Evolutionary conservation across 2,329 filamentous ascomycete species (phyloP).

Genomic region (Claviceps arundinis): DNA sequence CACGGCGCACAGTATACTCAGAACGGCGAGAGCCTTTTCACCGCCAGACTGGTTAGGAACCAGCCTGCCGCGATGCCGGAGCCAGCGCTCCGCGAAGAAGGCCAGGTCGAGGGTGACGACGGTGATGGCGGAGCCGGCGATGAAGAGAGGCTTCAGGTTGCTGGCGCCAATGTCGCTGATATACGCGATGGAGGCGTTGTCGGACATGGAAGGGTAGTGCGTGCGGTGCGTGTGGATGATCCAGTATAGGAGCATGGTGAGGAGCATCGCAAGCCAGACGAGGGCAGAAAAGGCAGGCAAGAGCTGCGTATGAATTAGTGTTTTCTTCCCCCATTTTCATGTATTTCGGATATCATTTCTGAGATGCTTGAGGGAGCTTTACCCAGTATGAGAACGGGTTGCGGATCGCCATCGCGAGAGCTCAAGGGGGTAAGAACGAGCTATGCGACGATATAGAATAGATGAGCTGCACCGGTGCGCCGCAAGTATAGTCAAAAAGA

Average conservation of each 20-base stretch:
- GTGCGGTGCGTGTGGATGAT: conserved; percentile 37
- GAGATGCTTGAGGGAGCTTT: conserved; percentile 1
- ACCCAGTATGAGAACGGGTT: conserved; percentile 28
- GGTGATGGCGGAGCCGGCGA: conserved; percentile 56
- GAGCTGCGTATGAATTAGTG: conserved; percentile 25
- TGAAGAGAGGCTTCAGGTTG: conserved; percentile 63
- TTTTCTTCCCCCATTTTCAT: neutral
- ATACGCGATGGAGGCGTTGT: conserved; percentile 50
- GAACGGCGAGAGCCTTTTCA: conserved; percentile 48
- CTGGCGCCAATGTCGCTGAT: conserved; percentile 54
- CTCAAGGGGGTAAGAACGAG: neutral
- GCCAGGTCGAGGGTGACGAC: conserved; percentile 69
- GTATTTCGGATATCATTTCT: too few relatives aligned
- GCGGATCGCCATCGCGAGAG: conserved; percentile 17
- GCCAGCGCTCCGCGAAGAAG: conserved; percentile 70
- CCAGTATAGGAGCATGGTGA: conserved; percentile 62
- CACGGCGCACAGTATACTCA: conserved; percentile 56
- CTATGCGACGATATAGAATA: neutral
- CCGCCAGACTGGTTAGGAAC: conserved; percentile 52
- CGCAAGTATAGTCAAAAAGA: neutral
- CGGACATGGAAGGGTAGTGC: conserved; percentile 47
- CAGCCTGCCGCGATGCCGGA: conserved; percentile 70
- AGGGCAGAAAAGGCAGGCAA: conserved; percentile 56
- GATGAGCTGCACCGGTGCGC: neutral
- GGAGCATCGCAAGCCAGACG: conserved; percentile 53